Base-by-base conservation (phyloP, 1,284 basidiomycete genomes). In the Puccinia hordei region DNA sequence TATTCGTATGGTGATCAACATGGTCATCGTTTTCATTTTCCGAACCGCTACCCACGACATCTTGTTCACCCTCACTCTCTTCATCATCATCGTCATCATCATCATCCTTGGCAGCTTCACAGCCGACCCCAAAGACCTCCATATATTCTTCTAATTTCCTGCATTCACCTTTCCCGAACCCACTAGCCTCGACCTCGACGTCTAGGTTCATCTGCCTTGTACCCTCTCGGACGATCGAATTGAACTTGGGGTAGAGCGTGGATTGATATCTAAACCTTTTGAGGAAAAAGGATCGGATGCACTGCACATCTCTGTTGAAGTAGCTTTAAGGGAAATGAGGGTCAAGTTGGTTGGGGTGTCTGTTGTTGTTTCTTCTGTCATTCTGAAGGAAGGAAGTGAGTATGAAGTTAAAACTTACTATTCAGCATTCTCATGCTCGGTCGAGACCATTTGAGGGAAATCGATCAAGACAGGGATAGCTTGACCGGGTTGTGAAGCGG, bases 361-460 rank as follows among this genome's bases (percentile, higher is more conserved):
- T 1, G 30, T 3, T 13, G n/a, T n/a, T n/a, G n/a, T 19, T 27
- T 38, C 51, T 17, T 22, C 9, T 15, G 55, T n/a, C 51, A 49
- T 44, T 10, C 51, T 17, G 24, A 44, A 38, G 15, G 53, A 17
- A 38, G 15, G 19, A 79, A 83, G 81, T 73, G 78, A 69, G 51
- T 81, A 81, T 77, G 82, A 68, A 65, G 41, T 44, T 75, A 82
- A 81, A 44, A 87, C 91, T 86, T 84, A 95, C 94, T 92, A 97
- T 87, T 98, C 96, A 13, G 96, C 97, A 86, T 99, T 98, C 84
- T 91, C 90, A 84, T 99, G 96, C 71, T 95, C 92, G 51, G 93
- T 96, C 88, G 93, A 95, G 86, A 99, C 93, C 96, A 99, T 98
- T 87, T 99, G 96, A 1, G 96, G 96, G 85, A 99, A 99, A 87